These are phyloP conservation scores for Eimeria necatrix DNA, from an alignment of 169 alveolate genomes.

Conservation along the genomic window DNA sequence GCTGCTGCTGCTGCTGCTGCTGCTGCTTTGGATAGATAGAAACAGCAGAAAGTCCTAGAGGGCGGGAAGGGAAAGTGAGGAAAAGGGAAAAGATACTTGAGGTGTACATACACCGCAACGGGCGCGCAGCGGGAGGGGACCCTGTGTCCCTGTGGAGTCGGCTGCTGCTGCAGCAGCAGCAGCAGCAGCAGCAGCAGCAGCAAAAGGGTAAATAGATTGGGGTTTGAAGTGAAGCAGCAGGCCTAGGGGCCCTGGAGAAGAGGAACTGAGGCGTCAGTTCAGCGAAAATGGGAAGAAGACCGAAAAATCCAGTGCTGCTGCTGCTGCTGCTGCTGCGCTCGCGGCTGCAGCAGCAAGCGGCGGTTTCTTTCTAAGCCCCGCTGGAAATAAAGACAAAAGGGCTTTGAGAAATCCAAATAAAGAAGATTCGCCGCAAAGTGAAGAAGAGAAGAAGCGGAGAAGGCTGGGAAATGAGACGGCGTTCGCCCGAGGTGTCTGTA, in stretches of 20 bases:
- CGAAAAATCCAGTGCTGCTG: neutral
- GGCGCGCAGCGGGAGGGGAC: too few species aligned
- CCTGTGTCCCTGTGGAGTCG: too few species aligned
- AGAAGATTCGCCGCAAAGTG: slow-evolving; percentile 29
- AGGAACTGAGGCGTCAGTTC: too few species aligned
- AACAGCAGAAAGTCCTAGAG: neutral
- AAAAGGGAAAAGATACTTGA: neutral
- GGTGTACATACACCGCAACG: too few species aligned
- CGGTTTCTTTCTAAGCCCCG: too few species aligned
- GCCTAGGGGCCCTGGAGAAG: too few species aligned
- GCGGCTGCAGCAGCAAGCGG: slow-evolving; percentile 32
- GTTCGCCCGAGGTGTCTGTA: neutral
- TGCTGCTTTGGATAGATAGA: neutral
- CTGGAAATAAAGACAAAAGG: neutral
- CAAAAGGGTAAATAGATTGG: neutral
- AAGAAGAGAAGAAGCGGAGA: neutral
- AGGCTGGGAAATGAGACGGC: neutral
- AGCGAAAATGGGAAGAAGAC: too few species aligned
- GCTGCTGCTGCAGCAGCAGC: slow-evolving; percentile 7
- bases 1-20: too few species aligned
- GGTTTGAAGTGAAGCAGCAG: neutral
- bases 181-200: slow-evolving; percentile 21
- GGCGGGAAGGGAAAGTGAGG: neutral
- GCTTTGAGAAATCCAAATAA: neutral
- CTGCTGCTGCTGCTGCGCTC: neutral